These are phyloP conservation scores for Immersiporthe knoxdaviesiana DNA, from an alignment of 2,329 filamentous ascomycete genomes.

Conservation along the genomic window DNA sequence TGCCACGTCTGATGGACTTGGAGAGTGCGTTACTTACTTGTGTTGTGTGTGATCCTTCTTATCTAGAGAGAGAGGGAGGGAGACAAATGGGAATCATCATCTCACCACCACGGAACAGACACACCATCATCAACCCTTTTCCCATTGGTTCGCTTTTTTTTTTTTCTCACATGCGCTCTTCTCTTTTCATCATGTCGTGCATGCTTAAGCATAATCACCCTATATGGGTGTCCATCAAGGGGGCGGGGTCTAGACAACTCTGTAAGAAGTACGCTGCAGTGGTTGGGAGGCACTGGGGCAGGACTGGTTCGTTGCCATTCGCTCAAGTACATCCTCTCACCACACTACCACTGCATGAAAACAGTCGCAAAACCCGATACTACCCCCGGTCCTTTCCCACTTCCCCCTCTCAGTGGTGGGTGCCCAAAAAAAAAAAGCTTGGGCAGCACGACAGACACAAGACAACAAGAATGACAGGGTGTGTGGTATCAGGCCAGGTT, in stretches of 20 bases:
- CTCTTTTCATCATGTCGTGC: slow-evolving; percentile 1
- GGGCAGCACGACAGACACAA: not conserved
- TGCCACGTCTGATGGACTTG: too few relatives aligned
- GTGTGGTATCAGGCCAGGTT: not conserved
- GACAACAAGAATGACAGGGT: not conserved
- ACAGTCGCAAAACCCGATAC: not conserved
- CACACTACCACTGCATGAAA: slow-evolving; percentile 5
- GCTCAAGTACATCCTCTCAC: too few relatives aligned
- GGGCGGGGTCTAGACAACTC: not conserved
- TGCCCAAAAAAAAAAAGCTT: not conserved
- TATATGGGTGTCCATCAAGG: not conserved
- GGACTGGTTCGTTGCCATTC: not conserved
- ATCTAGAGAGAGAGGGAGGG: not conserved
- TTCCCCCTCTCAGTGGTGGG: not conserved
- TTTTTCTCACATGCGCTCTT: not conserved
- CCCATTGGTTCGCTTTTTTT: not conserved
- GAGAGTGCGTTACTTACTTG: not conserved
- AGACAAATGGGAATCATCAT: not conserved
- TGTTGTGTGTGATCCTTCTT: not conserved
- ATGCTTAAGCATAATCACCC: not conserved
- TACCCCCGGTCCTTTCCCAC: not conserved
- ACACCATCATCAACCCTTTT: not conserved
- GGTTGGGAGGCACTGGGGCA: not conserved
- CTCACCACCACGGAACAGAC: not conserved
- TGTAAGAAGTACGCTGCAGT: not conserved